Evolutionary conservation across 495 filamentous ascomycete genomes (phyloP).

Genomic region (Letharia lupina): DNA sequence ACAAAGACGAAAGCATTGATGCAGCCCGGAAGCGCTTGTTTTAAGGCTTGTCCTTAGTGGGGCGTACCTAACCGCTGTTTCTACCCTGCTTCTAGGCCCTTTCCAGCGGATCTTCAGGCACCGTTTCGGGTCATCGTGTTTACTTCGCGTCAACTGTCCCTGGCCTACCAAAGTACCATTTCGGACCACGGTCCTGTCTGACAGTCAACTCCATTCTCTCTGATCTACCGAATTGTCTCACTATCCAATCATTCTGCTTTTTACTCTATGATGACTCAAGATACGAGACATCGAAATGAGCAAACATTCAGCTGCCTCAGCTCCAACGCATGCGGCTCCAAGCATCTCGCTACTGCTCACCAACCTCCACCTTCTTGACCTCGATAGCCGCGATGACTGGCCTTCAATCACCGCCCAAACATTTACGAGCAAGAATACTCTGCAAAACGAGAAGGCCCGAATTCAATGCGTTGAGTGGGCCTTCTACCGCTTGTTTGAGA

Average conservation of each 20-base stretch:
- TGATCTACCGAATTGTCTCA: neutral
- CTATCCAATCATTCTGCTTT: neutral
- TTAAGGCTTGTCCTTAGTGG: neutral
- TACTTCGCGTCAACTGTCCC: neutral
- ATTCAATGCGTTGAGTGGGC: constrained; percentile 77
- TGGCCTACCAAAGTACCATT: neutral
- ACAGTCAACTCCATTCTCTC: neutral
- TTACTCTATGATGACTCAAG: constrained; percentile 1
- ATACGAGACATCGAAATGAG: constrained; percentile 1
- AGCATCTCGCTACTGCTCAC: constrained; percentile 48
- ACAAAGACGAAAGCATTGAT: neutral
- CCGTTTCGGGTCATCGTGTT: neutral
- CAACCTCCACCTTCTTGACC: constrained; percentile 69
- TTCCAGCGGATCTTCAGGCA: neutral
- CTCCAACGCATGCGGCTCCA: constrained; percentile 4
- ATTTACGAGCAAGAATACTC: constrained; percentile 56
- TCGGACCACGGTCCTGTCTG: neutral
- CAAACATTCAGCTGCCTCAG: constrained; percentile 7
- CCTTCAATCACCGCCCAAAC: constrained; percentile 56
- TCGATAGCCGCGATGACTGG: constrained; percentile 70
- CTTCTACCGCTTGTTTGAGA: constrained; percentile 66
- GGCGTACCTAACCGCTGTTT: neutral
- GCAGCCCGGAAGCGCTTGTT: neutral
- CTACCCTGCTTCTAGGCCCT: neutral
- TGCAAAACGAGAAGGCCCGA: constrained; percentile 67